A percentile compares a stretch with the other conserved stretches of the same genome.
phyloP scores from a whole-genome alignment of 1,284 basidiomycete genomes.

The Leucoagaricus sp. region DNA sequence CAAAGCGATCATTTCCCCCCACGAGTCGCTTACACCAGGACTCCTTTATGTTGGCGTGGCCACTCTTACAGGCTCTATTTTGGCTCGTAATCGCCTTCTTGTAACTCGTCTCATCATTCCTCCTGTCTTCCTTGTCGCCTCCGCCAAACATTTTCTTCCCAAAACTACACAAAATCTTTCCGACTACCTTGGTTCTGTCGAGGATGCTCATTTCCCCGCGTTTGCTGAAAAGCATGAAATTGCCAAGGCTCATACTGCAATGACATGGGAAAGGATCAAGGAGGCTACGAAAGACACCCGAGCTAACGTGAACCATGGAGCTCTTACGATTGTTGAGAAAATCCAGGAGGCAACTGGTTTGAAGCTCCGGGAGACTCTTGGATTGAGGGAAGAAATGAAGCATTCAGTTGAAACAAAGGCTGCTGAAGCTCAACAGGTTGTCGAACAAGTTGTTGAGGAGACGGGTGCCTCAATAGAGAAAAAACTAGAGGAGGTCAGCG shows the following conservation, averaged over 20 bases:
- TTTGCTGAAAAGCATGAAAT: slow-evolving; percentile 70
- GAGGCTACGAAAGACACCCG: slow-evolving; percentile 43
- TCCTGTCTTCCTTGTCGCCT: slow-evolving; percentile 63
- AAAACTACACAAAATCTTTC: slow-evolving; percentile 73
- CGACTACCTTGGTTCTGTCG: slow-evolving; percentile 66
- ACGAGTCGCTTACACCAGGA: slow-evolving; percentile 85
- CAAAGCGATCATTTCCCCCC: slow-evolving; percentile 76
- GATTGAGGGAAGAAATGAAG: slow-evolving; percentile 32
- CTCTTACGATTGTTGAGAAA: slow-evolving; percentile 51
- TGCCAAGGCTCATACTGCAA: slow-evolving; percentile 61
- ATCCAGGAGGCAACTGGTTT: slow-evolving; percentile 74
- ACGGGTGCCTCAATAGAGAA: too few species aligned
- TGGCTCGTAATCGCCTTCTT: slow-evolving; percentile 76
- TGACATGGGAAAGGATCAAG: slow-evolving; percentile 55
- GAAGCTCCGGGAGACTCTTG: slow-evolving; percentile 65
- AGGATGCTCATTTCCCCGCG: slow-evolving; percentile 68
- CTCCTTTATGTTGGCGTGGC: slow-evolving; percentile 87
- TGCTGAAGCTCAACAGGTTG: slow-evolving; percentile 15
- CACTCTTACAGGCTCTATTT: slow-evolving; percentile 83
- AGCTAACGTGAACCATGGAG: slow-evolving; percentile 46
- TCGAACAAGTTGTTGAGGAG: slow-evolving; percentile 16
- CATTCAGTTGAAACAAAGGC: slow-evolving; percentile 22
- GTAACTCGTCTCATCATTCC: slow-evolving; percentile 71
- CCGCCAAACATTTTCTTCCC: slow-evolving; percentile 80
- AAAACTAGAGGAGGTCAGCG: background rate